Evolutionary conservation across 768 basidiomycete genomes (phyloP).

Genomic region (Trametes coccinea): DNA sequence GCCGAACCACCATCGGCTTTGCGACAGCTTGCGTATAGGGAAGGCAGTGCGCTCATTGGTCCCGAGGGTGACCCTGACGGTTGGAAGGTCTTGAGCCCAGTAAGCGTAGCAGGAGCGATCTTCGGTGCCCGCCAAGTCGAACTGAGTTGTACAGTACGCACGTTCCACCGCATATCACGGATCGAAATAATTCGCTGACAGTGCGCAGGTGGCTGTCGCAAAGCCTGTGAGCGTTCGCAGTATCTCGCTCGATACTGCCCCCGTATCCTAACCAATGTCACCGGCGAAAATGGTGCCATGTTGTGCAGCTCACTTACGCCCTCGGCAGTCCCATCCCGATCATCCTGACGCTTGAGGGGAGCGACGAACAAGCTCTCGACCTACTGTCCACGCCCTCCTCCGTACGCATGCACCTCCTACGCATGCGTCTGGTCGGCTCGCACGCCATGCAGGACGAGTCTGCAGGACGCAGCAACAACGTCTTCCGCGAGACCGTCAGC

Average conservation of each 20-base stretch:
- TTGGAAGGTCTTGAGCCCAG: slow-evolving; percentile 38
- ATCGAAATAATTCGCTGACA: background rate
- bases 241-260: too few relatives aligned
- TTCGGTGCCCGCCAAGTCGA: slow-evolving; percentile 35
- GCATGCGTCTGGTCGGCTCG: slow-evolving; percentile 50
- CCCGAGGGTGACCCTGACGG: slow-evolving; percentile 44
- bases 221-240: slow-evolving; percentile 40
- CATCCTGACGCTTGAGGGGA: slow-evolving; percentile 44
- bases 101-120: slow-evolving; percentile 36
- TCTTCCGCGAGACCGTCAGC: slow-evolving; percentile 43
- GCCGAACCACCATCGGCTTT: slow-evolving; percentile 39
- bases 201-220: slow-evolving; percentile 47
- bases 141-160: slow-evolving; percentile 36
- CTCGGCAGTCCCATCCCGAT: slow-evolving; percentile 55
- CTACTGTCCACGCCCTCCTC: slow-evolving; percentile 44
- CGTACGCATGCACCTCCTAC: slow-evolving; percentile 44
- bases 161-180: background rate
- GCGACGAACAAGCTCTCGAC: slow-evolving; percentile 51
- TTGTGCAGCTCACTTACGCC: slow-evolving; percentile 47
- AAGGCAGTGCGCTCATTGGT: slow-evolving; percentile 35
- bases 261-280: background rate
- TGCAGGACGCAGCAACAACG: slow-evolving; percentile 45
- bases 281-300: background rate
- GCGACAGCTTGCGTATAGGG: slow-evolving; percentile 39
- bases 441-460: slow-evolving; percentile 43